Percentiles rank a stretch among this genome's conserved stretches.
Evolutionary conservation across 2,329 filamentous ascomycete species (phyloP).

Genomic region (Colletotrichum filicis): DNA sequence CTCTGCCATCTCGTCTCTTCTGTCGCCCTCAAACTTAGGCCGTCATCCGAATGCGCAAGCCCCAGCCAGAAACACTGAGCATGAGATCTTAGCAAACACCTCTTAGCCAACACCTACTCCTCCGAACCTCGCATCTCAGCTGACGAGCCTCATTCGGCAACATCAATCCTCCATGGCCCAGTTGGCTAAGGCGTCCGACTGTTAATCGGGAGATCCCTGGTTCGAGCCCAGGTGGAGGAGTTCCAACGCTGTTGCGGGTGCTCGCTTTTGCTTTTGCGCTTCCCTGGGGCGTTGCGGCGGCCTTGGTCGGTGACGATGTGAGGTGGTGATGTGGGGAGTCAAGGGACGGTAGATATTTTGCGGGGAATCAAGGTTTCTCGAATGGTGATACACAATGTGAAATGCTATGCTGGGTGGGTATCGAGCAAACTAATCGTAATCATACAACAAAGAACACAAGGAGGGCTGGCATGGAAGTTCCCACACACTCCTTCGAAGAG

Average conservation of each 20-base stretch:
- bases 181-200: conserved; percentile 12
- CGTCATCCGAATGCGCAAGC: neutral
- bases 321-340: neutral
- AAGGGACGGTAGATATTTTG: neutral
- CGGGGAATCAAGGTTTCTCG: neutral
- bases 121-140: neutral
- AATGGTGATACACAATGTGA: neutral
- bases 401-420: neutral
- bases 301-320: neutral
- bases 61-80: neutral
- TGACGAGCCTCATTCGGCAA: neutral
- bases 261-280: neutral
- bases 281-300: neutral
- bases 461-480: neutral
- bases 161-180: conserved; percentile 1
- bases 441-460: neutral
- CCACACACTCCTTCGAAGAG: neutral
- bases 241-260: neutral
- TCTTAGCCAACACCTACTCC: neutral
- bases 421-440: neutral
- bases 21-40: neutral
- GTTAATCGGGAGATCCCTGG: conserved; percentile 6
- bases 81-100: neutral
- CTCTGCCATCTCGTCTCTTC: neutral
- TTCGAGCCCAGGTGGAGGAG: neutral